These are phyloP conservation scores for Antitrichia curtipendula DNA, from an alignment of 225 moss, liverwort and hornwort species.

Conservation along the genomic window DNA sequence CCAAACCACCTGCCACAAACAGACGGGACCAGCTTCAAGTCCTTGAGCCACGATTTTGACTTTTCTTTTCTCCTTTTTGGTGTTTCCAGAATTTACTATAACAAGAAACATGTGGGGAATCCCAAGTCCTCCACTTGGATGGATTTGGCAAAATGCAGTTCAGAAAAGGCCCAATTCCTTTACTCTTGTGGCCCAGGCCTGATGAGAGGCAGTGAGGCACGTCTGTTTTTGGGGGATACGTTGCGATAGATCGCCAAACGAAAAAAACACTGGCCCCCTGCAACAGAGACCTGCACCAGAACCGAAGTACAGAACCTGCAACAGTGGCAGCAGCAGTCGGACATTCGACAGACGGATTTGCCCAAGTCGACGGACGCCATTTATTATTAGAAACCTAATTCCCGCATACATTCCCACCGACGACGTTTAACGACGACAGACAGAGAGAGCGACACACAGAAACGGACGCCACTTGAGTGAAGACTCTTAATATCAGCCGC, in stretches of 20 bases:
- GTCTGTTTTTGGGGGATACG: neutral
- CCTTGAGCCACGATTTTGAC: neutral
- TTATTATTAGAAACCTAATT: conserved; percentile 2
- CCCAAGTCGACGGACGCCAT: neutral
- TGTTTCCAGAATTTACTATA: neutral
- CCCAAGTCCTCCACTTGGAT: neutral
- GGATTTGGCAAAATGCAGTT: neutral
- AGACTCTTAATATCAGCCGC: neutral
- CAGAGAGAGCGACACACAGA: neutral
- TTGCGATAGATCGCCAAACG: neutral
- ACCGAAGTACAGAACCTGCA: neutral
- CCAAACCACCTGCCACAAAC: neutral
- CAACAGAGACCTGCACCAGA: neutral
- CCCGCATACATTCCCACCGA: neutral
- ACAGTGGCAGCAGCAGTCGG: neutral
- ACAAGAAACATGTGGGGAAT: neutral
- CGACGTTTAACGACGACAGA: neutral
- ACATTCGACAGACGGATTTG: neutral
- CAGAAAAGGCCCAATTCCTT: neutral
- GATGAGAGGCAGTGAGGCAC: neutral
- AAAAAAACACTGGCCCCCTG: neutral
- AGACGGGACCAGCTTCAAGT: neutral
- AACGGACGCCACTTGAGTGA: neutral
- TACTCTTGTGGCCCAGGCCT: neutral
- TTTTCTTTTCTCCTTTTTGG: neutral